A percentile compares a stretch with the other conserved stretches of the same genome.
phyloP scores from a whole-genome alignment of 805 yeast genomes.

The Sporopachydermia lactativora region DNA sequence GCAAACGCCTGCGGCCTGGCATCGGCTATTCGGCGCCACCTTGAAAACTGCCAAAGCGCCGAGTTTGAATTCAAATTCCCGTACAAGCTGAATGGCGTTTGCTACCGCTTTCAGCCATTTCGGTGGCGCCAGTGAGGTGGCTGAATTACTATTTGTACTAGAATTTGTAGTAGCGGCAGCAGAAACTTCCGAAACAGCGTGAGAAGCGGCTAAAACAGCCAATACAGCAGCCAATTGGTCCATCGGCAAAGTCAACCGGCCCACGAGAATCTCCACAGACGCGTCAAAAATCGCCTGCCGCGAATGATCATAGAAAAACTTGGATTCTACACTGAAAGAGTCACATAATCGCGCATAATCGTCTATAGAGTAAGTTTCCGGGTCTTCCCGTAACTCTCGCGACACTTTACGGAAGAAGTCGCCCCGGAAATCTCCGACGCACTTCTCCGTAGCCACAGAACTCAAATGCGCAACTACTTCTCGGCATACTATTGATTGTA shows the following conservation, averaged over 20 bases:
- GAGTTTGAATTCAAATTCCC: conserved; percentile 21
- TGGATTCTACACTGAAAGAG: not conserved
- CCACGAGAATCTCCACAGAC: not conserved
- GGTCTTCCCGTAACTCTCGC: not conserved
- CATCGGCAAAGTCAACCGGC: not conserved
- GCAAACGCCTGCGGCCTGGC: conserved; percentile 6
- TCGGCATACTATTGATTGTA: not conserved
- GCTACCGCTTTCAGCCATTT: not conserved
- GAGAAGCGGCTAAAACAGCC: not conserved
- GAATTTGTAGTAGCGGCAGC: not conserved
- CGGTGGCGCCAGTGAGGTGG: too few relatives aligned
- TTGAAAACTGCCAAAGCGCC: conserved; percentile 17
- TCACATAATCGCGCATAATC: not conserved
- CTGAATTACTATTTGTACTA: too few relatives aligned
- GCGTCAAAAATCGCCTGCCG: not conserved
- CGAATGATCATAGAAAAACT: not conserved
- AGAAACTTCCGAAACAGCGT: not conserved
- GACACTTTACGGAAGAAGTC: not conserved
- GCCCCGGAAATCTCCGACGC: not conserved
- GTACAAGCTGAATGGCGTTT: conserved; percentile 14
- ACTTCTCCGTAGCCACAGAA: too few relatives aligned
- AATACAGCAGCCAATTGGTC: not conserved
- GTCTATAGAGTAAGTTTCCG: not conserved
- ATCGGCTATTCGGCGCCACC: conserved; percentile 12
- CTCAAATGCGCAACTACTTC: not conserved